phyloP scores from a whole-genome alignment of 2,329 filamentous ascomycete genomes.

The Aciculosporium take region DNA sequence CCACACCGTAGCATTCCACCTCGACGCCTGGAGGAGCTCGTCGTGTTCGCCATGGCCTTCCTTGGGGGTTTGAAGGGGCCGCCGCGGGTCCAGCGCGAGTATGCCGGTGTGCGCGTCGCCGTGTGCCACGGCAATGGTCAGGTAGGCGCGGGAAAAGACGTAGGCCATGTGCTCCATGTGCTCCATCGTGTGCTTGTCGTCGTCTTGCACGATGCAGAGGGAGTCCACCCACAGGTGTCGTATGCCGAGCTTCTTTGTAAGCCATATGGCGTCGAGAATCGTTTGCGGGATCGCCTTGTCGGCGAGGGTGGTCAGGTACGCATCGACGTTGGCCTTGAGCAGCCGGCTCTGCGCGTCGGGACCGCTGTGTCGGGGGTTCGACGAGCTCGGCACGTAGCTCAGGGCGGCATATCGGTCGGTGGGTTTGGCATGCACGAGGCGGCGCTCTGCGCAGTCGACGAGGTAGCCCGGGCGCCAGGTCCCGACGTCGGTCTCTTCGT shows the following conservation, averaged over 20 bases:
- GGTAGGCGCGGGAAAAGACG: slow-evolving; percentile 29
- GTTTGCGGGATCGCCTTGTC: slow-evolving; percentile 26
- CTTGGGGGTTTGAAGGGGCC: slow-evolving; percentile 13
- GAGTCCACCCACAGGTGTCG: slow-evolving; percentile 33
- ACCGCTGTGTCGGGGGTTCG: slow-evolving; percentile 12
- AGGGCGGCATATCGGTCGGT: slow-evolving; percentile 29
- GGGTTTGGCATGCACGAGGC: slow-evolving; percentile 24
- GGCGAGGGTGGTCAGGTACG: slow-evolving; percentile 20
- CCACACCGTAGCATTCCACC: slow-evolving; percentile 28
- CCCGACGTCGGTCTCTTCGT: slow-evolving; percentile 10
- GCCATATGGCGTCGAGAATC: slow-evolving; percentile 30
- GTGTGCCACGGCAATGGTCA: slow-evolving; percentile 30
- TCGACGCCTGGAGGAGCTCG: slow-evolving; percentile 24
- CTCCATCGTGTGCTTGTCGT: slow-evolving; percentile 23
- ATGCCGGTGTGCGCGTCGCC: slow-evolving; percentile 25
- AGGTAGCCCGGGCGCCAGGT: slow-evolving; percentile 28
- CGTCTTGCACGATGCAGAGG: slow-evolving; percentile 31
- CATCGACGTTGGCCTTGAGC: slow-evolving; percentile 22
- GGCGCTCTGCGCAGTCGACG: slow-evolving; percentile 25
- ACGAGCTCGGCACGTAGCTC: slow-evolving; percentile 29
- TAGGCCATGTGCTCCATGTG: slow-evolving; percentile 30
- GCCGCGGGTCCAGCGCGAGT: slow-evolving; percentile 21
- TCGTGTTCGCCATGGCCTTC: slow-evolving; percentile 18
- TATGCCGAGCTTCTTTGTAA: slow-evolving; percentile 28
- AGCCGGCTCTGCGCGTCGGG: slow-evolving; percentile 18